These are phyloP conservation scores for Cicer chorassanicum DNA, from an alignment of 306 rosid species.

Conservation along the genomic window DNA sequence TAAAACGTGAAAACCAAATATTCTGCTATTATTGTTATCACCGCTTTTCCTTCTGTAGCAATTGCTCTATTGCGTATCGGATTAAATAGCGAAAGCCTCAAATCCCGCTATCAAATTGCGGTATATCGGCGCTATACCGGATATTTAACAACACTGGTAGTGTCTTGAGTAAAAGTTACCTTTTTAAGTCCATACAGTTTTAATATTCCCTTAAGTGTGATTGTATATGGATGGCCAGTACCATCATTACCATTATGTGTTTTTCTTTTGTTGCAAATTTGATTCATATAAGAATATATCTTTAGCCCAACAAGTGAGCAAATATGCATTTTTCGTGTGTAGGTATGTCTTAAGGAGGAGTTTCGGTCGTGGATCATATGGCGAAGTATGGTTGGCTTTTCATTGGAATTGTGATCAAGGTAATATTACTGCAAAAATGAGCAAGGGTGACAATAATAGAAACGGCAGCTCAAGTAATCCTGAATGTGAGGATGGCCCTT, in stretches of 20 bases:
- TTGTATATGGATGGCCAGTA: conserved; percentile 31
- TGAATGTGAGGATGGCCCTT: conserved; percentile 58
- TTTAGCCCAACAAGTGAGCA: conserved; percentile 29
- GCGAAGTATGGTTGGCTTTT: conserved; percentile 98
- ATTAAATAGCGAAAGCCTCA: no score
- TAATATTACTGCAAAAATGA: conserved; percentile 50
- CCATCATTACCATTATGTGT: conserved; percentile 5
- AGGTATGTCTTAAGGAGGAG: conserved; percentile 86
- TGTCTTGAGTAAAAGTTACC: conserved; percentile 11
- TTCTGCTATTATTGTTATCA: no score
- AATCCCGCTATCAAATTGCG: no score
- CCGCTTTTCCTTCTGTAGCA: no score
- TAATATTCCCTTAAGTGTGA: conserved; percentile 30
- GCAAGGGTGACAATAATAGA: conserved; percentile 48
- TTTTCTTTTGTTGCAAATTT: conserved; percentile 9
- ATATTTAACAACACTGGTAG: background rate
- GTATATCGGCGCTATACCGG: no score
- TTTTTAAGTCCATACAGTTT: conserved; percentile 30
- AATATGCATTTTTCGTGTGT: conserved; percentile 46
- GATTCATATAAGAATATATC: conserved; percentile 32
- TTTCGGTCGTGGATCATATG: conserved; percentile 96
- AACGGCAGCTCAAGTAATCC: conserved; percentile 53
- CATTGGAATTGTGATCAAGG: conserved; percentile 78
- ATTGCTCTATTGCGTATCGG: no score
- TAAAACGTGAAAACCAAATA: no score